Conservation (phyloP, 2,329 filamentous ascomycete genomes). For the Hypomyces rosellus region DNA sequence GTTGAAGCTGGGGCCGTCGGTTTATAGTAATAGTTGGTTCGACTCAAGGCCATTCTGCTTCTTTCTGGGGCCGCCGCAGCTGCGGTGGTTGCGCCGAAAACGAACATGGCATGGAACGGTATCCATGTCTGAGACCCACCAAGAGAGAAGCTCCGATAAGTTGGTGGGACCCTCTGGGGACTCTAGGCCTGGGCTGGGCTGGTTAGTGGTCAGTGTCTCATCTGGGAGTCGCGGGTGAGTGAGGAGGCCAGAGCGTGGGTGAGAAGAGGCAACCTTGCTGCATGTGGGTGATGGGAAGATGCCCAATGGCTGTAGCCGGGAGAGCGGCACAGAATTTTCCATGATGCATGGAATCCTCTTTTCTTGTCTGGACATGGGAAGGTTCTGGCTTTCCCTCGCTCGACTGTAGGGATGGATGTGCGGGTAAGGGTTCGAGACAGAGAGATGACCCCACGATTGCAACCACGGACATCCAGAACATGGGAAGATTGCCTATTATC, state of each 20-base stretch:
- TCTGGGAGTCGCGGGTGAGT: not conserved
- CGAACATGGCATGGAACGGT: no score
- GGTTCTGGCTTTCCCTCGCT: not conserved
- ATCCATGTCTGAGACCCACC: no score
- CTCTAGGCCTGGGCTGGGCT: not conserved
- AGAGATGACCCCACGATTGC: no score
- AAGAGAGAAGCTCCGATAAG: no score
- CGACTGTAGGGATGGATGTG: no score
- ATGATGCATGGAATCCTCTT: not conserved
- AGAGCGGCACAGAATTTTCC: not conserved
- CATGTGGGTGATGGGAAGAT: conserved; percentile 7
- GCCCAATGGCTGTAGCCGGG: conserved; percentile 9
- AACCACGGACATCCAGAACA: no score
- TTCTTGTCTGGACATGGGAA: not conserved
- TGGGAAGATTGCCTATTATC: no score
- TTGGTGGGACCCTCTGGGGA: not conserved
- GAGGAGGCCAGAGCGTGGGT: not conserved
- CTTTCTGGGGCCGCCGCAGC: conserved; percentile 1
- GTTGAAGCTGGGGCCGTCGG: no score
- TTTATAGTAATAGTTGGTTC: not conserved
- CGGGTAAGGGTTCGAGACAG: no score
- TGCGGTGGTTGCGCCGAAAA: not conserved
- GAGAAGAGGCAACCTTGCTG: not conserved
- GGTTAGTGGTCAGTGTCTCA: not conserved
- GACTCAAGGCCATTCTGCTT: not conserved